A percentile compares a stretch with the other conserved stretches of the same genome.
phyloP scores from a whole-genome alignment of 2,329 filamentous ascomycete genomes.

The Rutstroemia sp. region DNA sequence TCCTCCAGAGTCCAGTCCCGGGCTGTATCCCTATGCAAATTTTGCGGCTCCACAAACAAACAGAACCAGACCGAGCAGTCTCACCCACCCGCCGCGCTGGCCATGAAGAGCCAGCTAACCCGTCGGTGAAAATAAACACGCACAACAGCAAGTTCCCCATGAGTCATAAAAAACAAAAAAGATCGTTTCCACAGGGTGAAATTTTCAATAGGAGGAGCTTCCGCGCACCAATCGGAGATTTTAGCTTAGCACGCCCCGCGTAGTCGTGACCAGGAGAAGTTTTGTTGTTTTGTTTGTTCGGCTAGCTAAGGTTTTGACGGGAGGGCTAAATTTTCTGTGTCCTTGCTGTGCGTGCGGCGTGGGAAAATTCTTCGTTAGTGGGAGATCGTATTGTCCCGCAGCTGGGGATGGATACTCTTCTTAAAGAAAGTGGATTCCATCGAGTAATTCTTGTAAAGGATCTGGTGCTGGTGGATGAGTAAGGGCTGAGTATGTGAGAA shows the following conservation, averaged over 20 bases:
- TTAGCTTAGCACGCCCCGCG: background rate
- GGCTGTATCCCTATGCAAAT: background rate
- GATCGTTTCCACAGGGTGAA: background rate
- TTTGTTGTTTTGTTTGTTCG: background rate
- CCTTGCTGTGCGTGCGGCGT: background rate
- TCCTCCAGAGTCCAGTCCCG: background rate
- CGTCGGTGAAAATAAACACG: no score
- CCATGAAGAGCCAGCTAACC: no score
- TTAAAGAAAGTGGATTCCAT: background rate
- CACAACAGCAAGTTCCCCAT: background rate
- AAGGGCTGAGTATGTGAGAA: no score
- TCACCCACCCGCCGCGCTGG: background rate
- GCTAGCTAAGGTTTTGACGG: background rate
- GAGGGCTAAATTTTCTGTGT: background rate
- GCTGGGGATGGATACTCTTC: background rate
- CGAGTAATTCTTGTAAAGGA: background rate
- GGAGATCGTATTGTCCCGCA: background rate
- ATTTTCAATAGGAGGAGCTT: background rate
- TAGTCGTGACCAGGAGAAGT: background rate
- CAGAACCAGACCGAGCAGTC: background rate
- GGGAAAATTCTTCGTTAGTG: background rate
- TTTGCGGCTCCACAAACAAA: background rate
- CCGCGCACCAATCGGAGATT: background rate
- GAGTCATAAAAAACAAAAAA: background rate
- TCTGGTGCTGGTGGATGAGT: no score